Conservation (phyloP, 768 basidiomycete species). For the Lanmaoa rubissima region DNA sequence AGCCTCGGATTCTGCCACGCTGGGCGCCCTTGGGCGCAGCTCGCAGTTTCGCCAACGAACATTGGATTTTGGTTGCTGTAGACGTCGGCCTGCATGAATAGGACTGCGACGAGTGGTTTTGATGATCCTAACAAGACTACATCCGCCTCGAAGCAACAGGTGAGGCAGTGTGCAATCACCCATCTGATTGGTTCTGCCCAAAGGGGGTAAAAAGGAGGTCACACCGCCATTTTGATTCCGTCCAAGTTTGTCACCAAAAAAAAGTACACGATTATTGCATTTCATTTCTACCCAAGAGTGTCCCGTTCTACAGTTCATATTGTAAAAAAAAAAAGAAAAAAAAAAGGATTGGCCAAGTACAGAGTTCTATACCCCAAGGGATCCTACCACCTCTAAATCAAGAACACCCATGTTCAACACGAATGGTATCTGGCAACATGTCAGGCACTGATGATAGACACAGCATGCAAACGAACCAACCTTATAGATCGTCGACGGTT, state of each 20-base stretch:
- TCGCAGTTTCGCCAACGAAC: constrained; percentile 1
- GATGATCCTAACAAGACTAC: constrained; percentile 13
- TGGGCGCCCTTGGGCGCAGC: constrained; percentile 23
- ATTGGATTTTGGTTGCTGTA: not conserved
- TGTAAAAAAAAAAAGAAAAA: not conserved
- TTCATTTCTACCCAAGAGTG: not conserved
- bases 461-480: not conserved
- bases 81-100: constrained; percentile 3
- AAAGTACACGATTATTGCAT: constrained; percentile 13
- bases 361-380: not conserved
- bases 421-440: constrained; percentile 1
- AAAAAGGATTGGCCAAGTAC: not conserved
- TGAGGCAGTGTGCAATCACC: constrained; percentile 30
- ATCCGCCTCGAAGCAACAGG: constrained; percentile 14
- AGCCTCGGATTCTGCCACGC: constrained; percentile 34
- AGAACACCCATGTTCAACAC: constrained; percentile 16
- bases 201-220: not conserved
- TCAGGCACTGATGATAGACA: not conserved
- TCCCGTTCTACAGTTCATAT: not conserved
- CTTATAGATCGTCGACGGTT: constrained; percentile 40
- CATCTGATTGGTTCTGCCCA: constrained; percentile 24
- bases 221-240: constrained; percentile 8
- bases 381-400: not conserved
- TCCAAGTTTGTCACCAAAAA: not conserved
- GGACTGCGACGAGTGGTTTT: not conserved